A percentile compares a stretch with the other conserved stretches of the same genome.
Evolutionary conservation across 2,329 filamentous ascomycete genomes (phyloP).

Genomic region (Aspergillaceae sp.): DNA sequence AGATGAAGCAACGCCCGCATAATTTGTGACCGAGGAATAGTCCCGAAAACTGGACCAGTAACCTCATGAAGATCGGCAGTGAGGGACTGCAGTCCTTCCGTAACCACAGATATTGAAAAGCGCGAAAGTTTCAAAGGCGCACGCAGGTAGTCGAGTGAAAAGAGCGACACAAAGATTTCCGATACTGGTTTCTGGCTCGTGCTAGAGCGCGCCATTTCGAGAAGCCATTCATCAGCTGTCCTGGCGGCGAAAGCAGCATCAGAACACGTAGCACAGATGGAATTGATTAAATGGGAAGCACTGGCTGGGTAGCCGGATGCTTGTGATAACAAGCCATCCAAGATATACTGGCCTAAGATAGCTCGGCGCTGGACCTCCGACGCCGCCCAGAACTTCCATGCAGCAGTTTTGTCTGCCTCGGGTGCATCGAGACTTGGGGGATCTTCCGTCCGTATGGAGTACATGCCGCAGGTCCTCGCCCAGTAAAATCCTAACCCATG

Average conservation of each 20-base stretch:
- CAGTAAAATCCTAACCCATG: slow-evolving; percentile 15
- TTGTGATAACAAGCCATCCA: slow-evolving; percentile 15
- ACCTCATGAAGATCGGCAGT: slow-evolving; percentile 7
- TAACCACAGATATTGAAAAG: slow-evolving; percentile 7
- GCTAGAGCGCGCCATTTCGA: slow-evolving; percentile 1
- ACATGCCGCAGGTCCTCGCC: slow-evolving; percentile 13
- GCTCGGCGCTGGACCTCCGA: slow-evolving; percentile 12
- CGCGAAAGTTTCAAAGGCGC: slow-evolving; percentile 2
- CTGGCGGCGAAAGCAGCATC: slow-evolving; percentile 12
- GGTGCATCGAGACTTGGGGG: slow-evolving; percentile 1
- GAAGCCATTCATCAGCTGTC: slow-evolving; percentile 12
- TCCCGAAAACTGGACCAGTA: slow-evolving; percentile 3
- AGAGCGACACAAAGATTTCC: slow-evolving; percentile 1
- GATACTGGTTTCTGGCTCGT: slow-evolving; percentile 1
- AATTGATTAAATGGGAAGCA: slow-evolving; percentile 14
- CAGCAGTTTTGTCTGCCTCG: slow-evolving; percentile 2
- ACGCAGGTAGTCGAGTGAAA: background rate
- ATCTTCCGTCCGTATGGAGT: slow-evolving; percentile 1
- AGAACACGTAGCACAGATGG: slow-evolving; percentile 6
- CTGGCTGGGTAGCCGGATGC: slow-evolving; percentile 12
- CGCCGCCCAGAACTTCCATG: slow-evolving; percentile 12
- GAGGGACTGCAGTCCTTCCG: slow-evolving; percentile 9
- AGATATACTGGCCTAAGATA: slow-evolving; percentile 12
- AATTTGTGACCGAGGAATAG: slow-evolving; percentile 2
- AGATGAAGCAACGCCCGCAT: slow-evolving; percentile 7